A percentile compares a stretch with the other conserved stretches of the same genome.
Conservation (phyloP, 75 land plant genomes). For the Selaginella moellendorffii region DNA sequence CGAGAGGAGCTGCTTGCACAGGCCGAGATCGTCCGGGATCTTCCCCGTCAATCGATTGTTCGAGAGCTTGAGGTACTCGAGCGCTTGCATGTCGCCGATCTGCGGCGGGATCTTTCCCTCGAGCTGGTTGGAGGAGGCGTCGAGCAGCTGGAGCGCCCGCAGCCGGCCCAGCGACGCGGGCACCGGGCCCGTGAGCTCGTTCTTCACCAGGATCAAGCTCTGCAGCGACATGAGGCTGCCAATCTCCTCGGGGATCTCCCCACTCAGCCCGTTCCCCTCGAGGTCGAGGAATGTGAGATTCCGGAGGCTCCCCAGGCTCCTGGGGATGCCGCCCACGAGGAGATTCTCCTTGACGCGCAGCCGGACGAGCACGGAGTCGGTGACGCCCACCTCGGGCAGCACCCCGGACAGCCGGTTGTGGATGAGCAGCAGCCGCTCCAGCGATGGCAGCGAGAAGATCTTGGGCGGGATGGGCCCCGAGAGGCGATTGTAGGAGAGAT, state of each 20-base stretch:
- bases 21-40: slow-evolving; percentile 52
- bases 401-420: background rate
- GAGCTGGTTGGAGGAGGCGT: background rate
- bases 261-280: background rate
- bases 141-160: background rate
- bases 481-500: background rate
- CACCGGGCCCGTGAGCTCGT: background rate
- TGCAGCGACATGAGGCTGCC: background rate
- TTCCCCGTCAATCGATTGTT: slow-evolving; percentile 58
- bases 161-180: background rate
- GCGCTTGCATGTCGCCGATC: slow-evolving; percentile 38
- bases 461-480: background rate
- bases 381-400: background rate
- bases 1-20: slow-evolving; percentile 17
- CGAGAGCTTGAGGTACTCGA: slow-evolving; percentile 52
- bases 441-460: background rate
- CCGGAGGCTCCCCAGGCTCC: background rate
- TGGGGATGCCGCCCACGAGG: background rate
- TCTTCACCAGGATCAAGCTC: background rate
- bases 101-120: slow-evolving; percentile 38
- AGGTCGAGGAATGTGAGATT: slow-evolving; percentile 2
- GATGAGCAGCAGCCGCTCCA: background rate
- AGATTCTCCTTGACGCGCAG: background rate
- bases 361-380: background rate
- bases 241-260: slow-evolving; percentile 3